A percentile compares a stretch with the other conserved stretches of the same genome.
These are phyloP conservation scores for Apophysomyces ossiformis DNA, from an alignment of 371 early-diverging fungal species.

Conservation along the genomic window DNA sequence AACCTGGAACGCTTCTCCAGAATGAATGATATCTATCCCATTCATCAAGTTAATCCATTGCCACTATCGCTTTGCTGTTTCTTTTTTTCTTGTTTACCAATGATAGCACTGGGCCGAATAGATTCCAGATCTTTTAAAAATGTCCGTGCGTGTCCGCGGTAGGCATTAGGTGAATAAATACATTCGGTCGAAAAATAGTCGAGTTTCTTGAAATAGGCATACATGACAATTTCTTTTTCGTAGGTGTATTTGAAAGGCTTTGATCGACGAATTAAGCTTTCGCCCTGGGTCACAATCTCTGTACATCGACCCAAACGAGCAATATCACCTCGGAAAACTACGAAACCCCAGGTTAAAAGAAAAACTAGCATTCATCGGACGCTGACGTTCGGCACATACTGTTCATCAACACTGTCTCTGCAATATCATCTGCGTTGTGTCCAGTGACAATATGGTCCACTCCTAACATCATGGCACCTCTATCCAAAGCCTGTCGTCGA, in stretches of 20 bases:
- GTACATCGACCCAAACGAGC: constrained; percentile 96
- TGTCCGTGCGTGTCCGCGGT: constrained; percentile 95
- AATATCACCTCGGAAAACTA: constrained; percentile 97
- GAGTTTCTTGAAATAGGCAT: constrained; percentile 98
- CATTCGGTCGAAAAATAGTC: constrained; percentile 99
- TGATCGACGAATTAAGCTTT: constrained; percentile 82
- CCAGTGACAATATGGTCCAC: constrained; percentile 99
- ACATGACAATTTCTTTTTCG: constrained; percentile 99
- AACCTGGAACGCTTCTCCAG: constrained; percentile 89
- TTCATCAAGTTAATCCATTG: not conserved
- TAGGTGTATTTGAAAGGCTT: constrained; percentile 99
- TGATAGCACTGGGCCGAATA: constrained; percentile 89
- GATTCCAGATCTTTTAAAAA: constrained; percentile 98
- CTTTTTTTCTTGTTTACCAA: constrained; percentile 56
- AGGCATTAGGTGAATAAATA: constrained; percentile 98
- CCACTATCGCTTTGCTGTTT: not conserved
- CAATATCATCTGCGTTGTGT: constrained; percentile 99
- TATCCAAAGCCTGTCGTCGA: constrained; percentile 97
- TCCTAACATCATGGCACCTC: constrained; percentile 91
- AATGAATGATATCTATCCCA: constrained; percentile 85
- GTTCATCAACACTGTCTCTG: constrained; percentile 99
- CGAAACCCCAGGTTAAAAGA: not conserved
- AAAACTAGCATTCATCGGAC: not conserved
- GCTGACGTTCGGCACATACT: constrained; percentile 55
- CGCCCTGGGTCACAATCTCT: constrained; percentile 83